Evolutionary conservation across 2,329 filamentous ascomycete species (phyloP).

Genomic region (Penicillium sp.): DNA sequence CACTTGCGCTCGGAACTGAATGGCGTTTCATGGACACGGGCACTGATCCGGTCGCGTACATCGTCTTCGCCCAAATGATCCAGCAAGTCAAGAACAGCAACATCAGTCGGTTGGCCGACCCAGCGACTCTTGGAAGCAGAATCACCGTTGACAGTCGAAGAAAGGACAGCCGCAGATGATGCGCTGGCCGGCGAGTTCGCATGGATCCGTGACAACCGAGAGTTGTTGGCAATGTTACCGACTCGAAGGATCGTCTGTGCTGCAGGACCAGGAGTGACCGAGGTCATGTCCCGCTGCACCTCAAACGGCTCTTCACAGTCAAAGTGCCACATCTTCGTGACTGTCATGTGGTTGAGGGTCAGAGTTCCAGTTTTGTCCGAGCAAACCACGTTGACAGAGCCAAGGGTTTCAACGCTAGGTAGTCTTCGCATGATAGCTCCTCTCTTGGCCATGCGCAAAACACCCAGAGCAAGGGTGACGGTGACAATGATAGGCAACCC

Average conservation of each 20-base stretch:
- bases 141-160: constrained; percentile 69
- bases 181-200: constrained; percentile 70
- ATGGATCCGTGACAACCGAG: constrained; percentile 71
- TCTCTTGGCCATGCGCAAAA: constrained; percentile 92
- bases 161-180: constrained; percentile 76
- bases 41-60: constrained; percentile 81
- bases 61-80: constrained; percentile 92
- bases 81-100: constrained; percentile 91
- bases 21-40: constrained; percentile 79
- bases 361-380: constrained; percentile 97
- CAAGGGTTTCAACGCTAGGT: constrained; percentile 94
- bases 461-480: constrained; percentile 89
- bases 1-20: constrained; percentile 98
- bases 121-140: constrained; percentile 76
- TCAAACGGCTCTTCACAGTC: constrained; percentile 62
- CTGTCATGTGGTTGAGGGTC: constrained; percentile 98
- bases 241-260: constrained; percentile 81
- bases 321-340: constrained; percentile 95
- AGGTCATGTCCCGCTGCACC: constrained; percentile 55
- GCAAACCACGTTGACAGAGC: constrained; percentile 99
- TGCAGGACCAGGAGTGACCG: constrained; percentile 66
- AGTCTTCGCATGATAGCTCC: constrained; percentile 94
- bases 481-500: constrained; percentile 98
- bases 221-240: constrained; percentile 96
- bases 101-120: constrained; percentile 95